Percentiles rank a stretch among this genome's conserved stretches.
Evolutionary conservation across 441 rosid species (phyloP).

Genomic region (Gossypium schwendimanii): DNA sequence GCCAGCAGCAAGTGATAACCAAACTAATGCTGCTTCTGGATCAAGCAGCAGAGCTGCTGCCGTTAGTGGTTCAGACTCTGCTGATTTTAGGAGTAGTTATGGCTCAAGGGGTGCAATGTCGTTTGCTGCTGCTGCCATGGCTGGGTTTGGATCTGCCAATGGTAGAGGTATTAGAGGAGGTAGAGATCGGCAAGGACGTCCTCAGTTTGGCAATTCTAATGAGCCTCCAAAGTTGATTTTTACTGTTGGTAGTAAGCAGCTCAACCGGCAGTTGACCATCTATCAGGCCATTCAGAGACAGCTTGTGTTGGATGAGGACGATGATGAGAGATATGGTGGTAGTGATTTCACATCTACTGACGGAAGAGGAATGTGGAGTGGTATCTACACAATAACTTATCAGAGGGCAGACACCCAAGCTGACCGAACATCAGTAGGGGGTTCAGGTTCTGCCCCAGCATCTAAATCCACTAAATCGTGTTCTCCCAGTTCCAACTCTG

Average conservation of each 20-base stretch:
- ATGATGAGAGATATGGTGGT: constrained; percentile 80
- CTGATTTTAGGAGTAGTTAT: constrained; percentile 69
- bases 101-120: constrained; percentile 95
- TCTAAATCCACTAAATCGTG: constrained; percentile 55
- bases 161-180: constrained; percentile 93
- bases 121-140: constrained; percentile 98
- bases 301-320: constrained; percentile 83
- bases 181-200: constrained; percentile 90
- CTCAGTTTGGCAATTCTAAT: constrained; percentile 53
- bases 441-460: constrained; percentile 41
- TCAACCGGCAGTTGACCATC: constrained; percentile 87
- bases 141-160: constrained; percentile 89
- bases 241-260: constrained; percentile 87
- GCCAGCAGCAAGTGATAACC: constrained; percentile 52
- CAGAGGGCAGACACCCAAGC: constrained; percentile 80
- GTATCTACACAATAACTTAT: constrained; percentile 85
- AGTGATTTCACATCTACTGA: constrained; percentile 83
- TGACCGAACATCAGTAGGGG: constrained; percentile 58
- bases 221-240: constrained; percentile 81
- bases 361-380: constrained; percentile 86
- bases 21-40: constrained; percentile 62
- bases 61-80: constrained; percentile 63
- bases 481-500: constrained; percentile 43
- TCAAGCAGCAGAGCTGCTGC: constrained; percentile 77
- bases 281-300: constrained; percentile 98